These are phyloP conservation scores for Xylaria longipes DNA, from an alignment of 495 filamentous ascomycete species.

Conservation along the genomic window DNA sequence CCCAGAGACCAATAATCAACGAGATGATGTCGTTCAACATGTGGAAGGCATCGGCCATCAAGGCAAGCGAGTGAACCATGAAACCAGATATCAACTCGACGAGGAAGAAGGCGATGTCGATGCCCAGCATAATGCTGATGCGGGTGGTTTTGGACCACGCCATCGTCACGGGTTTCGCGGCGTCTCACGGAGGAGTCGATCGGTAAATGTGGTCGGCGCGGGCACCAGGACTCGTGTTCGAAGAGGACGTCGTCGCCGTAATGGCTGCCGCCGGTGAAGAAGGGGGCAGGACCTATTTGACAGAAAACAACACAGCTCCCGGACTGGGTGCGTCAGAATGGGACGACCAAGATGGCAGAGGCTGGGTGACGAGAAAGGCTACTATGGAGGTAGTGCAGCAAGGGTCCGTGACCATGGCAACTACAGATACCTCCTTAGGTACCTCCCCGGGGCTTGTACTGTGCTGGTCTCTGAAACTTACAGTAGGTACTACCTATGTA, in stretches of 20 bases:
- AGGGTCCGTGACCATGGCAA: background rate
- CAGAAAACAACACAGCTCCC: background rate
- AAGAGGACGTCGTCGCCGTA: slow-evolving; percentile 7
- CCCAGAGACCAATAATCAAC: slow-evolving; percentile 90
- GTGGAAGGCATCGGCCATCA: slow-evolving; percentile 97
- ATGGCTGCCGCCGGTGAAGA: background rate
- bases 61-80: slow-evolving; percentile 84
- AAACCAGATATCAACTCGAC: slow-evolving; percentile 87
- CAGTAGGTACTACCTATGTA: too few species aligned
- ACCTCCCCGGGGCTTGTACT: background rate
- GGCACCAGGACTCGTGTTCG: background rate
- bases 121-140: slow-evolving; percentile 89
- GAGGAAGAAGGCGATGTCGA: slow-evolving; percentile 88
- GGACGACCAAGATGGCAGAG: background rate
- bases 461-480: background rate
- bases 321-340: slow-evolving; percentile 10
- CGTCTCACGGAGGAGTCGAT: background rate
- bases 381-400: background rate
- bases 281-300: background rate
- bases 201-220: slow-evolving; percentile 1
- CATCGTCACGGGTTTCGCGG: slow-evolving; percentile 58
- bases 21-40: slow-evolving; percentile 99
- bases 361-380: slow-evolving; percentile 5
- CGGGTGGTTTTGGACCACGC: slow-evolving; percentile 89
- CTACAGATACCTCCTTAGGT: background rate